Percentiles rank a stretch among this genome's conserved stretches.
Conservation (phyloP, 768 basidiomycete genomes). For the Leccinum uliginosum region DNA sequence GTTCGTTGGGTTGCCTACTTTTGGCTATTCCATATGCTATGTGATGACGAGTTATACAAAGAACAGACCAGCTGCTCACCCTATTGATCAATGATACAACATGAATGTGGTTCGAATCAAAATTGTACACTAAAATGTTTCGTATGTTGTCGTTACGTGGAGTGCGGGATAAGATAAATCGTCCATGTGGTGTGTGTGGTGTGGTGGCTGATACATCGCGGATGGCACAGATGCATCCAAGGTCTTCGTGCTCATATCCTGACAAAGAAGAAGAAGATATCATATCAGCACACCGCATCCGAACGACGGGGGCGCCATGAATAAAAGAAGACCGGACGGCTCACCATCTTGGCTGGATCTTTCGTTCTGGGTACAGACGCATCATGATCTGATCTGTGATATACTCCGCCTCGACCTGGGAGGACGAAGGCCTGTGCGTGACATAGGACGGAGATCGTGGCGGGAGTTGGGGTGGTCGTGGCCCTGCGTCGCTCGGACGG, state of each 20-base stretch:
- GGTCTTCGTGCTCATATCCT: neutral
- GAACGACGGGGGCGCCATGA: neutral
- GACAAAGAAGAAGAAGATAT: neutral
- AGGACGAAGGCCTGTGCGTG: constrained; percentile 18
- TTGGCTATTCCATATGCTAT: neutral
- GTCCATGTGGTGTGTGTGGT: neutral
- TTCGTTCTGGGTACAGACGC: constrained; percentile 31
- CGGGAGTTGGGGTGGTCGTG: constrained; percentile 14
- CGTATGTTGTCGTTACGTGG: neutral
- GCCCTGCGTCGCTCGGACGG: constrained; percentile 17
- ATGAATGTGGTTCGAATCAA: constrained; percentile 10
- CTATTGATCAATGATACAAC: constrained; percentile 9
- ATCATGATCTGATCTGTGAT: constrained; percentile 33
- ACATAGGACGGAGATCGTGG: constrained; percentile 9
- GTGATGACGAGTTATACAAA: neutral
- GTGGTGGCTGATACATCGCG: constrained; percentile 5
- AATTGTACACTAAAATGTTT: constrained; percentile 18
- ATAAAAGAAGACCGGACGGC: neutral
- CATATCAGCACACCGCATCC: no score
- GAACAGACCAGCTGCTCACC: constrained; percentile 18
- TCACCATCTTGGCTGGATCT: constrained; percentile 31
- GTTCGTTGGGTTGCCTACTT: neutral
- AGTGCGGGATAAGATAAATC: constrained; percentile 8
- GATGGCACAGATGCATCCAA: neutral
- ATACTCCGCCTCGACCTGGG: constrained; percentile 30